Conservation (phyloP, 495 filamentous ascomycete species). For the Annulohypoxylon moriforme region DNA sequence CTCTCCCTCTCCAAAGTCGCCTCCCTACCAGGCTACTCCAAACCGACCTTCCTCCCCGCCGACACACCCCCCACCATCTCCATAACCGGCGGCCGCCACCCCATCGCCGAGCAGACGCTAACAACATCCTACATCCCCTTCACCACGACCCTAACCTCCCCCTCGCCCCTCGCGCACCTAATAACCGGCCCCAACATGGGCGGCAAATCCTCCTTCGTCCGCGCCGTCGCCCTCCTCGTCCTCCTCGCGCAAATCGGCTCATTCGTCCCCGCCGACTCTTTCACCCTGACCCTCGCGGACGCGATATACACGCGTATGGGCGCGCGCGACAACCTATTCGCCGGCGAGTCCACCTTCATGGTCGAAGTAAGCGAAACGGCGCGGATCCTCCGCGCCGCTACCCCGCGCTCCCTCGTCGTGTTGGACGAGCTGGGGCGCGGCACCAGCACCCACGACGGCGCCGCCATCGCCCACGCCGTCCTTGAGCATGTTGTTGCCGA, state of each 20-base stretch:
- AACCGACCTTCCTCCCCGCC: constrained; percentile 74
- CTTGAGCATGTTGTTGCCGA: constrained; percentile 84
- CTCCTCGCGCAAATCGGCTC: constrained; percentile 96
- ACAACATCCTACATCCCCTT: constrained; percentile 93
- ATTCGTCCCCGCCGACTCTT: constrained; percentile 85
- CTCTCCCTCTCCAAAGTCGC: constrained; percentile 87
- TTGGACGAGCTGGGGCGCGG: constrained; percentile 96
- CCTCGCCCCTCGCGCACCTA: constrained; percentile 77
- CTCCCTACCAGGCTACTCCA: constrained; percentile 86
- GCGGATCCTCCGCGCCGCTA: constrained; percentile 88
- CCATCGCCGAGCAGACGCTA: constrained; percentile 94
- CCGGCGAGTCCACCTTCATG: constrained; percentile 97
- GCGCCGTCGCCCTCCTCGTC: constrained; percentile 87
- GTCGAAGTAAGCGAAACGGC: constrained; percentile 94
- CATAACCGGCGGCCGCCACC: constrained; percentile 85
- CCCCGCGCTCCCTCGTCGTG: constrained; percentile 81
- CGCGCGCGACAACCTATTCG: constrained; percentile 95
- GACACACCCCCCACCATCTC: constrained; percentile 73
- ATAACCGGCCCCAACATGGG: constrained; percentile 99
- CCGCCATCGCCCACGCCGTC: constrained; percentile 94
- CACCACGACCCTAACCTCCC: constrained; percentile 73
- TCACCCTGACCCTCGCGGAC: constrained; percentile 83
- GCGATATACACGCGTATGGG: constrained; percentile 98
- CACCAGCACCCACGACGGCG: constrained; percentile 93
- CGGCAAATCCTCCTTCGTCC: constrained; percentile 94